Conservation (phyloP, 805 yeast species). For the Saturnispora zaruensis region DNA sequence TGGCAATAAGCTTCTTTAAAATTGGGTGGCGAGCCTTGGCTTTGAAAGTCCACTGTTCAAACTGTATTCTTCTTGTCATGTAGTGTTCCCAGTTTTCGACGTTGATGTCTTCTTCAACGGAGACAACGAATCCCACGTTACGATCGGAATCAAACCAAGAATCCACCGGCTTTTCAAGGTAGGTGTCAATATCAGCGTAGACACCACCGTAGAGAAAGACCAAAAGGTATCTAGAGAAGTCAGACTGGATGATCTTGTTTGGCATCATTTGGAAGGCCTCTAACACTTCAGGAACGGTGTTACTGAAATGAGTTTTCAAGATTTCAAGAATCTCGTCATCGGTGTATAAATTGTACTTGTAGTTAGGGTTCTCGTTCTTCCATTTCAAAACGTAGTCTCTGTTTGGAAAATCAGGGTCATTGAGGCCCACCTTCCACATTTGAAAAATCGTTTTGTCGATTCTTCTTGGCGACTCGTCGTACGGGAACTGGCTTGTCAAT, state of each 20-base stretch:
- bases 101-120: constrained; percentile 47
- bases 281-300: constrained; percentile 42
- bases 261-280: constrained; percentile 48
- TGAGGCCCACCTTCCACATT: constrained; percentile 29
- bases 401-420: constrained; percentile 30
- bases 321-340: constrained; percentile 28
- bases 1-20: constrained; percentile 44
- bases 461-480: constrained; percentile 27
- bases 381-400: constrained; percentile 25
- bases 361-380: constrained; percentile 30
- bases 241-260: constrained; percentile 42
- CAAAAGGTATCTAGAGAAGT: constrained; percentile 48
- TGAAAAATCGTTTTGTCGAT: constrained; percentile 29
- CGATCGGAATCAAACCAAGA: constrained; percentile 52
- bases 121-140: constrained; percentile 45
- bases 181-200: constrained; percentile 54
- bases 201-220: constrained; percentile 50
- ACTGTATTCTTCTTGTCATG: constrained; percentile 45
- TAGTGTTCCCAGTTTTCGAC: constrained; percentile 46
- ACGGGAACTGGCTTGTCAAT: constrained; percentile 26
- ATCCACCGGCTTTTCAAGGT: constrained; percentile 46
- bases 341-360: constrained; percentile 25
- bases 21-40: constrained; percentile 56
- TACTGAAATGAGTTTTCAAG: constrained; percentile 23
- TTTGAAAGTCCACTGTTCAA: constrained; percentile 56